Percentiles rank a stretch among this genome's conserved stretches.
Conservation (phyloP, 2,329 filamentous ascomycete species). For the Exophiala viscosa region DNA sequence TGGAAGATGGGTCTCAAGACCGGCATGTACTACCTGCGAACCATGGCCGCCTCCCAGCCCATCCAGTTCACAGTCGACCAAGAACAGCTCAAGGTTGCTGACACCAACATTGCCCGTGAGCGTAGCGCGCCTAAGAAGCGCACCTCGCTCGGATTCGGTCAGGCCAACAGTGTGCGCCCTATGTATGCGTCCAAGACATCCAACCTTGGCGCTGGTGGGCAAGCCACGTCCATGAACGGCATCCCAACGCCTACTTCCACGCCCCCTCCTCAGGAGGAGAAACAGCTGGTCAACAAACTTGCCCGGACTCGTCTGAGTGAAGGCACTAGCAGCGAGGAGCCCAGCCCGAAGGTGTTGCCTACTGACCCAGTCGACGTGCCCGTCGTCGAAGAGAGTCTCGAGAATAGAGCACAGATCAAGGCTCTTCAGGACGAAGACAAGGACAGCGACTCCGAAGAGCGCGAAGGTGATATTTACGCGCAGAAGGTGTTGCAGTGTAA, state of each 20-base stretch:
- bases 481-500: constrained; percentile 85
- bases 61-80: constrained; percentile 99
- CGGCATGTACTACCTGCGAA: constrained; percentile 99
- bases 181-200: constrained; percentile 58
- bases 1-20: constrained; percentile 99
- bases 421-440: constrained; percentile 70
- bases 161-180: constrained; percentile 61
- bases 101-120: constrained; percentile 70
- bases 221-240: constrained; percentile 51
- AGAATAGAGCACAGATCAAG: constrained; percentile 30
- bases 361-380: constrained; percentile 63
- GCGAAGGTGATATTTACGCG: constrained; percentile 91
- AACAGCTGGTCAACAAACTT: constrained; percentile 45
- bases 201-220: constrained; percentile 32
- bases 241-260: constrained; percentile 67
- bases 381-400: constrained; percentile 62
- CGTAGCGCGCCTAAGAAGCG: constrained; percentile 61
- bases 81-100: constrained; percentile 82
- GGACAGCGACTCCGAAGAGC: constrained; percentile 65
- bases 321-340: constrained; percentile 70
- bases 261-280: constrained; percentile 54
- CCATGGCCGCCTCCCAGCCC: constrained; percentile 90
- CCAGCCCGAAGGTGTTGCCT: constrained; percentile 67
- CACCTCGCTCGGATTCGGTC: constrained; percentile 56
- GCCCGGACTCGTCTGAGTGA: constrained; percentile 58